phyloP scores from a whole-genome alignment of 2,329 filamentous ascomycete genomes.

The Domatiomyces globalis region DNA sequence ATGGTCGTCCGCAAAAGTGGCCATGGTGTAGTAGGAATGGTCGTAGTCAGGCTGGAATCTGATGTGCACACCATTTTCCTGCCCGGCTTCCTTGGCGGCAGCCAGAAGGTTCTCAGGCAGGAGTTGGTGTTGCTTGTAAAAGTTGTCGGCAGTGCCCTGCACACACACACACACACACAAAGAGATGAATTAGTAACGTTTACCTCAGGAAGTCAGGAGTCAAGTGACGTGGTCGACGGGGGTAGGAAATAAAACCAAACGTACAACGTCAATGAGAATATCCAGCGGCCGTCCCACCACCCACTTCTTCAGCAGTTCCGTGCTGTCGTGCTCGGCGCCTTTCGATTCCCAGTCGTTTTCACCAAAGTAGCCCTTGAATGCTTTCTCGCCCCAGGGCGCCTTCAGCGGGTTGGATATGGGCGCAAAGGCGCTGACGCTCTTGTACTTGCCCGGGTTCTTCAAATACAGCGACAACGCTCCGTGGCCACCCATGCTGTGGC shows the following conservation, averaged over 20 bases:
- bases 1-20: constrained; percentile 78
- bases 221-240: background rate
- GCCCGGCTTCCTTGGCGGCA: constrained; percentile 61
- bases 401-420: constrained; percentile 75
- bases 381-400: constrained; percentile 92
- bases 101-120: constrained; percentile 83
- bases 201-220: background rate
- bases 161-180: constrained; percentile 38
- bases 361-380: constrained; percentile 82
- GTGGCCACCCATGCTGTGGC: constrained; percentile 95
- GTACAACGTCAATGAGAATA: constrained; percentile 72
- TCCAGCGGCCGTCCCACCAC: constrained; percentile 54
- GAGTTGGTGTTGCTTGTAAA: constrained; percentile 87
- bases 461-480: constrained; percentile 85
- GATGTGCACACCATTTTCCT: constrained; percentile 55
- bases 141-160: constrained; percentile 82
- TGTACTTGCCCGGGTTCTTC: constrained; percentile 80
- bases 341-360: constrained; percentile 49
- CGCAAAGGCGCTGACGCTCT: constrained; percentile 76
- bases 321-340: constrained; percentile 86
- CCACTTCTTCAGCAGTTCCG: constrained; percentile 69
- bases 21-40: constrained; percentile 96
- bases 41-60: constrained; percentile 87
- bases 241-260: constrained; percentile 23
- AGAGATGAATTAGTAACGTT: constrained; percentile 62